A percentile compares a stretch with the other conserved stretches of the same genome.
Evolutionary conservation across 352 stramenopile genomes (phyloP).

Genomic region (Bremia lactucae): DNA sequence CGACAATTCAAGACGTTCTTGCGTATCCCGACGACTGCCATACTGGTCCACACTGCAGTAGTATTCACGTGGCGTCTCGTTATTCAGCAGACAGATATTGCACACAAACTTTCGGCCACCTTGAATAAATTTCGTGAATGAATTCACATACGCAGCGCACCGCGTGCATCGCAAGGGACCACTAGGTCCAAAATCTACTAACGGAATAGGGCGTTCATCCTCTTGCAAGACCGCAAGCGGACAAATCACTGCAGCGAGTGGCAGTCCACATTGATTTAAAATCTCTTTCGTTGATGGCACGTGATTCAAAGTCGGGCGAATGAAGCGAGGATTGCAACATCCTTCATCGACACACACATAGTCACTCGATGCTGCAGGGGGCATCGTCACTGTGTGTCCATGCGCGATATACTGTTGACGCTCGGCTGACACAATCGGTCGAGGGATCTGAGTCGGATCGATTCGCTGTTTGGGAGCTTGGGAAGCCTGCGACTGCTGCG

Average conservation of each 20-base stretch:
- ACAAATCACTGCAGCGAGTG: slow-evolving; percentile 72
- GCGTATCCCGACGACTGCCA: slow-evolving; percentile 65
- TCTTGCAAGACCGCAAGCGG: slow-evolving; percentile 73
- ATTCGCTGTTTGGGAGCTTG: slow-evolving; percentile 68
- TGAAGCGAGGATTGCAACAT: slow-evolving; percentile 84
- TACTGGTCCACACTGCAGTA: slow-evolving; percentile 84
- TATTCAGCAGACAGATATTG: slow-evolving; percentile 82
- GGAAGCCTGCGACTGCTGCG: slow-evolving; percentile 21
- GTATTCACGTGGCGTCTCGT: slow-evolving; percentile 79
- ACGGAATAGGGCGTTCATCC: slow-evolving; percentile 69
- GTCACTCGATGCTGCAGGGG: slow-evolving; percentile 59
- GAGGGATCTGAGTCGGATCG: slow-evolving; percentile 82
- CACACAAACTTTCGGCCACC: slow-evolving; percentile 79
- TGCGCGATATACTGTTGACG: slow-evolving; percentile 65
- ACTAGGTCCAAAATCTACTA: slow-evolving; percentile 78
- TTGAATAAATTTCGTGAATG: slow-evolving; percentile 82
- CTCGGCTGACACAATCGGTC: slow-evolving; percentile 55
- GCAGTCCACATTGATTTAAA: slow-evolving; percentile 64
- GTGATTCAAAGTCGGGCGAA: slow-evolving; percentile 80
- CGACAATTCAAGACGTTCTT: slow-evolving; percentile 70
- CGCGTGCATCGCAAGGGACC: slow-evolving; percentile 77
- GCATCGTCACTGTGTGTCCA: slow-evolving; percentile 77
- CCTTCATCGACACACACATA: slow-evolving; percentile 80
- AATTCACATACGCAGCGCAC: slow-evolving; percentile 83
- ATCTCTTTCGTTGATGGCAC: slow-evolving; percentile 67